These are phyloP conservation scores for Iodosphaeria phyllophila DNA, from an alignment of 2,329 filamentous ascomycete species.

Conservation along the genomic window DNA sequence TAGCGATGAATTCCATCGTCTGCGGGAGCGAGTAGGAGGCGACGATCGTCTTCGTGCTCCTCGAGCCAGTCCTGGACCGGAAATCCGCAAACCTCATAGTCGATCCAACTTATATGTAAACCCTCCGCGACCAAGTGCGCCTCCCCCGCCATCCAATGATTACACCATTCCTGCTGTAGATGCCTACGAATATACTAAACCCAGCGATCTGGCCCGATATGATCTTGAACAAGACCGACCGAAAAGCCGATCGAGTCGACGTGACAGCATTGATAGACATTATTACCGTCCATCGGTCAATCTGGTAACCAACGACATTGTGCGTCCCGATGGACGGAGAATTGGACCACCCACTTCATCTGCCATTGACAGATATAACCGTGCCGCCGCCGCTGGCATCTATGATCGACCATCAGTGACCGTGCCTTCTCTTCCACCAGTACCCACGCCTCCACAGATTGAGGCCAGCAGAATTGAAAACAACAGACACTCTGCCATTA, in stretches of 20 bases:
- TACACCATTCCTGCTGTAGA: constrained; percentile 36
- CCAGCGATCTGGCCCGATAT: constrained; percentile 40
- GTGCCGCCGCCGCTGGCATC: constrained; percentile 17
- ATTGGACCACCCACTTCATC: constrained; percentile 50
- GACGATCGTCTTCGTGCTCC: constrained; percentile 22
- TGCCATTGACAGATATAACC: constrained; percentile 51
- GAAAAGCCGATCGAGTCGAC: constrained; percentile 20
- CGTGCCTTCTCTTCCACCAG: constrained; percentile 25
- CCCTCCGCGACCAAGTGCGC: constrained; percentile 22
- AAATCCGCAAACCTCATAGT: constrained; percentile 27
- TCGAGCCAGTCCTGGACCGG: constrained; percentile 15
- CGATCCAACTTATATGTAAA: constrained; percentile 25
- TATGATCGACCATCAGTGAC: constrained; percentile 28
- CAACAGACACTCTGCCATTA: constrained; percentile 10
- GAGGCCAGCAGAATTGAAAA: constrained; percentile 15
- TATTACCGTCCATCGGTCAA: constrained; percentile 37
- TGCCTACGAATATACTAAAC: constrained; percentile 45
- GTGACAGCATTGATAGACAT: constrained; percentile 34
- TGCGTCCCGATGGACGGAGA: constrained; percentile 20
- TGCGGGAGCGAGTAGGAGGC: constrained; percentile 23
- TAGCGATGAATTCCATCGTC: constrained; percentile 29
- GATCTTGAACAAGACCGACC: constrained; percentile 34
- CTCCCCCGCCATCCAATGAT: no score
- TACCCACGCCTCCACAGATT: constrained; percentile 17
- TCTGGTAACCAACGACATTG: constrained; percentile 25